Base-by-base conservation (phyloP, 2,329 filamentous ascomycete species). In the Aspergillus pseudotamarii region DNA sequence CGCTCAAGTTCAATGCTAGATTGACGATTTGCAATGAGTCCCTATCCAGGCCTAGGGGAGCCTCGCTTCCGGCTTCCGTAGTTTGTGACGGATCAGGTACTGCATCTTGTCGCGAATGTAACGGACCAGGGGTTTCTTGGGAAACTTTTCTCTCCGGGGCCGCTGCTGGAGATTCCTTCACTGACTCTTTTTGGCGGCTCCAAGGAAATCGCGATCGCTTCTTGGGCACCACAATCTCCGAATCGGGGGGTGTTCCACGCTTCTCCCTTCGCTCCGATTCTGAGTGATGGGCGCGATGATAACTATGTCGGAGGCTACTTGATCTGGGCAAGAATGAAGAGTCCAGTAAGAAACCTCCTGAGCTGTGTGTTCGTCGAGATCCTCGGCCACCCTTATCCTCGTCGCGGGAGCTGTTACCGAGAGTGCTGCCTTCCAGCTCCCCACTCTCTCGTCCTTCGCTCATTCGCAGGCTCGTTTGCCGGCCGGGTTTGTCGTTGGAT, bases 21-120 rank as follows among this genome's bases (percentile, higher is more conserved):
- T 93, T 93, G 48, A 98, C 93, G 67, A 98, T 96, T 76, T 97
- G 92, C 4, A 90, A 88, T 9, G 94, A 91, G 72, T 97, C 94
- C 64, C 91, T 84, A 70, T 93, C 88, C 23, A 91, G 73, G 6
- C 78, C 82, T 54, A 73, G 58, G 21, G 73, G 65, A 50, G 69
- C 56, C 59, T 67, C 68, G 26, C 61, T 58, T 14, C 64, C 46
- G 23, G 66, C 41, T 30, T 58, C 45, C 26, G 60, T 51, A 14
- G 56, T 57, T 38, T 66, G 65, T 26, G 61, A 56, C 46, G 64
- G 66, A 12, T 68, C 62, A 16, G 67, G 61, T 26, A 59, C 59
- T 62, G 58, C 46, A 55, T 66, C 64, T 34, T 62, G 63, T 23
- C 58, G 65, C 10, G 58, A 45, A 26, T 66, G 64, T 28, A 64